phyloP scores from a whole-genome alignment of 805 yeast species.

The Priceomyces medius region DNA sequence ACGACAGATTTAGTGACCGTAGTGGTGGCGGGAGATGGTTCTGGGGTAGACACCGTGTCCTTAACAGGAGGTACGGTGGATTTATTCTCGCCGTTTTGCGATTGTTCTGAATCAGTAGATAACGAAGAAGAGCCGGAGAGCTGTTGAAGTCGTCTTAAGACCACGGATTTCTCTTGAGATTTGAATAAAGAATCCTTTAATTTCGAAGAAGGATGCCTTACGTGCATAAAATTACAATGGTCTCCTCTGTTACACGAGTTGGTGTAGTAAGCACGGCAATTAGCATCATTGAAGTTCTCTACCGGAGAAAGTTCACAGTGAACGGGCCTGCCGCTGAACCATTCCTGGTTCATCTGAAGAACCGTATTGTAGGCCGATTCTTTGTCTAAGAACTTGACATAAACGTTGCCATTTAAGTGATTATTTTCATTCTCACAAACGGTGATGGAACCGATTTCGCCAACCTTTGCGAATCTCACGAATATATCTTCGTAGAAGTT shows the following conservation, averaged over 20 bases:
- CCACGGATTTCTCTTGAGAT: conserved; percentile 35
- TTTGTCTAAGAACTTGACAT: conserved; percentile 56
- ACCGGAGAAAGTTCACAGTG: conserved; percentile 81
- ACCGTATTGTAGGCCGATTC: conserved; percentile 62
- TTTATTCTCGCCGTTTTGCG: background rate
- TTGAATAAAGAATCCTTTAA: conserved; percentile 40
- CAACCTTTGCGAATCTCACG: conserved; percentile 52
- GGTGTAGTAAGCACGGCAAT: conserved; percentile 69
- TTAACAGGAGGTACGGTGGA: too few relatives aligned
- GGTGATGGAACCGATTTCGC: conserved; percentile 57
- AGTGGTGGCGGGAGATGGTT: background rate
- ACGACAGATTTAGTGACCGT: conserved; percentile 16
- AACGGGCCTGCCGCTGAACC: conserved; percentile 80
- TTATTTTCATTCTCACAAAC: conserved; percentile 82
- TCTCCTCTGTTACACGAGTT: conserved; percentile 74
- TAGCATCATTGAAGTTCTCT: conserved; percentile 62
- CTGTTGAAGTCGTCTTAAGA: conserved; percentile 12
- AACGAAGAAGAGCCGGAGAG: background rate
- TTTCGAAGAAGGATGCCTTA: conserved; percentile 51
- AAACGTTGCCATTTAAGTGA: conserved; percentile 85
- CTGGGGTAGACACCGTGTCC: background rate
- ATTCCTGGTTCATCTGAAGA: conserved; percentile 65
- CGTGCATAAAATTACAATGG: conserved; percentile 85
- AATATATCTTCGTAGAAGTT: conserved; percentile 71
- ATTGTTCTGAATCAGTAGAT: conserved; percentile 2